phyloP scores from a whole-genome alignment of 2,329 filamentous ascomycete species.

The Scytalidium lignicola region DNA sequence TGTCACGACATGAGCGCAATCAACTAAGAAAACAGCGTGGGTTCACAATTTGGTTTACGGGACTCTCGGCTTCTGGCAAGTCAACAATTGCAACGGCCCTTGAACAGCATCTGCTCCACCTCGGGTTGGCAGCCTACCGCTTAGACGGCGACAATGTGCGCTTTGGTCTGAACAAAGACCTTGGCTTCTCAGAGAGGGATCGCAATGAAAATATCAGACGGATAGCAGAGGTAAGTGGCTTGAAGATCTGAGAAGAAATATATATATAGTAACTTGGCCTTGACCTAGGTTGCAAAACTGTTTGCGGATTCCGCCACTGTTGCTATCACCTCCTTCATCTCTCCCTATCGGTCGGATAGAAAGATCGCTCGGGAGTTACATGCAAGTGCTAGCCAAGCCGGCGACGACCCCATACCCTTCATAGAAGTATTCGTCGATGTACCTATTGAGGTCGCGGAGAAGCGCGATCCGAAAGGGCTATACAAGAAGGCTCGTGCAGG shows the following conservation, averaged over 20 bases:
- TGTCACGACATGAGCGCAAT: conserved; percentile 73
- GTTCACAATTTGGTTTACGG: conserved; percentile 96
- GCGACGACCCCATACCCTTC: conserved; percentile 69
- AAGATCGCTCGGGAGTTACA: conserved; percentile 78
- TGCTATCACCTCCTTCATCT: conserved; percentile 95
- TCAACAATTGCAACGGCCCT: conserved; percentile 95
- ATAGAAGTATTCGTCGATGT: conserved; percentile 94
- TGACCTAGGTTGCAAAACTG: conserved; percentile 73
- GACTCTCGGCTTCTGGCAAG: conserved; percentile 92
- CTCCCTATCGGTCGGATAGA: conserved; percentile 84
- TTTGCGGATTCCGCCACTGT: conserved; percentile 88
- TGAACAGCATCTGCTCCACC: conserved; percentile 91
- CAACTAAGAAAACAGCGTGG: conserved; percentile 75
- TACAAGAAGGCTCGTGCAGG: conserved; percentile 96
- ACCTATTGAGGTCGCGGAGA: conserved; percentile 84
- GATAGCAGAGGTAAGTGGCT: conserved; percentile 66
- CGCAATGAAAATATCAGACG: conserved; percentile 97
- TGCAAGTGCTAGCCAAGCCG: conserved; percentile 47
- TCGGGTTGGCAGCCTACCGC: conserved; percentile 78
- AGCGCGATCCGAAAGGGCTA: conserved; percentile 92
- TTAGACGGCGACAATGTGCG: conserved; percentile 98
- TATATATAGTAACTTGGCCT: conserved; percentile 4
- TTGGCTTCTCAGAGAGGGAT: conserved; percentile 89
- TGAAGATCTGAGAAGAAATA: background rate
- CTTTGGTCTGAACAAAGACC: conserved; percentile 95